Evolutionary conservation across 2,329 filamentous ascomycete species (phyloP).

Genomic region (Hortaea werneckii): DNA sequence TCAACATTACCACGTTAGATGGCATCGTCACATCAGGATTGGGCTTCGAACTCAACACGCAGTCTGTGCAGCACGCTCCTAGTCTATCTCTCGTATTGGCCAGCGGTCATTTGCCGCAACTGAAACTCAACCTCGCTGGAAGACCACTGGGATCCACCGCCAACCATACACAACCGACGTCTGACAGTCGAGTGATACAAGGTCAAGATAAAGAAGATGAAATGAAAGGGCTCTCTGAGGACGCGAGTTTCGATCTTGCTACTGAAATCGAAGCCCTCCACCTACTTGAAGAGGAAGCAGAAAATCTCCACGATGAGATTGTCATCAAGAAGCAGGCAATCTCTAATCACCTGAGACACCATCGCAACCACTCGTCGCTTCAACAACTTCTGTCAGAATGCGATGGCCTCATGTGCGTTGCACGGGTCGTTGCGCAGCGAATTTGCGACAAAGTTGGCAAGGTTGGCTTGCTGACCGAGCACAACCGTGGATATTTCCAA

Average conservation of each 20-base stretch:
- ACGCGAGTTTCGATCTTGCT: slow-evolving; percentile 16
- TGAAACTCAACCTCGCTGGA: too few species aligned
- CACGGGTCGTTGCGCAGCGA: slow-evolving; percentile 27
- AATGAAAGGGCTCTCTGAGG: background rate
- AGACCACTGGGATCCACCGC: too few species aligned
- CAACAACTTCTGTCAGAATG: slow-evolving; percentile 33
- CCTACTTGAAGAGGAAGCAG: slow-evolving; percentile 19
- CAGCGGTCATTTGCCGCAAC: too few species aligned
- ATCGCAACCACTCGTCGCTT: slow-evolving; percentile 29
- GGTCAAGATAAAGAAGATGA: too few species aligned
- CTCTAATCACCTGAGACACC: slow-evolving; percentile 27
- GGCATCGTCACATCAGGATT: too few species aligned
- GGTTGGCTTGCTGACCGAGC: slow-evolving; percentile 8
- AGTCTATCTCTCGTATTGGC: too few species aligned
- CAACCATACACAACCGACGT: too few species aligned
- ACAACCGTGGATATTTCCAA: slow-evolving; percentile 9
- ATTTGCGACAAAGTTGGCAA: slow-evolving; percentile 26
- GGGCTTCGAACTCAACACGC: too few species aligned
- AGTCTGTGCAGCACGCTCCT: too few species aligned
- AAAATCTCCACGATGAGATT: slow-evolving; percentile 16
- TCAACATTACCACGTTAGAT: too few species aligned
- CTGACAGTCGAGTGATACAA: too few species aligned
- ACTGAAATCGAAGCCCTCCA: slow-evolving; percentile 32
- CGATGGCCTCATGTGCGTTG: slow-evolving; percentile 32
- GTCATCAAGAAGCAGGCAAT: slow-evolving; percentile 25